Evolutionary conservation across 2,329 filamentous ascomycete species (phyloP).

Genomic region (Fusarium mundagurra): DNA sequence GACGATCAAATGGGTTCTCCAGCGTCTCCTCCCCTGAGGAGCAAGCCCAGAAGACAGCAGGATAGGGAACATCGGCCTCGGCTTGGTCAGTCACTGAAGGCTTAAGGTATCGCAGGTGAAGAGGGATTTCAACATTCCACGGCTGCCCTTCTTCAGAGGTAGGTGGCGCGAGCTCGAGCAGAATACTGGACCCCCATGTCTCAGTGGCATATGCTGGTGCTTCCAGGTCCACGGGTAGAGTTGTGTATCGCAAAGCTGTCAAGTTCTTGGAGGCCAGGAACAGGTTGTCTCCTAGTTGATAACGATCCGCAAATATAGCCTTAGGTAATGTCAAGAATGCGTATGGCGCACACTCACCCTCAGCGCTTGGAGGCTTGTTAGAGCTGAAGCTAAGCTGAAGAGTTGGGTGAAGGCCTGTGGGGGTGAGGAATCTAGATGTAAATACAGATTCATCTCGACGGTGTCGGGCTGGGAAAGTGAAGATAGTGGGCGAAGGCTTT

Average conservation of each 20-base stretch:
- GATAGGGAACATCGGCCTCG: constrained; percentile 75
- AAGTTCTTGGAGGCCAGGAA: constrained; percentile 87
- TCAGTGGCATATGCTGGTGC: constrained; percentile 83
- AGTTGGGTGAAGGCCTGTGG: constrained; percentile 85
- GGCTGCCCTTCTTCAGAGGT: constrained; percentile 47
- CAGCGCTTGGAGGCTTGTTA: constrained; percentile 59
- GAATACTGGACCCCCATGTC: constrained; percentile 80
- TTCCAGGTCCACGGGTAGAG: constrained; percentile 86
- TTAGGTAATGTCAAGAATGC: constrained; percentile 86
- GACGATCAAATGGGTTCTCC: constrained; percentile 84
- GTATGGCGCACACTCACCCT: constrained; percentile 75
- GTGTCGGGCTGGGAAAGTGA: constrained; percentile 86
- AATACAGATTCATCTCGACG: constrained; percentile 68
- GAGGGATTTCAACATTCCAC: constrained; percentile 78
- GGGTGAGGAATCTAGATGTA: constrained; percentile 70
- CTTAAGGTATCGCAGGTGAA: constrained; percentile 85
- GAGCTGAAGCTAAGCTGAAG: constrained; percentile 73
- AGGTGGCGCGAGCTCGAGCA: constrained; percentile 77
- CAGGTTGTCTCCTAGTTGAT: constrained; percentile 80
- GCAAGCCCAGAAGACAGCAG: constrained; percentile 92
- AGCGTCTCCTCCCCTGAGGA: constrained; percentile 73
- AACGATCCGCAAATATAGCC: constrained; percentile 84
- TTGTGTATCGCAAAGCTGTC: constrained; percentile 71
- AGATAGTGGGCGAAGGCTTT: constrained; percentile 78
- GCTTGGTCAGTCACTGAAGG: constrained; percentile 66